Percentiles rank a stretch among this genome's conserved stretches.
Evolutionary conservation across 2,329 filamentous ascomycete genomes (phyloP).

Genomic region (Penicillium sp.): DNA sequence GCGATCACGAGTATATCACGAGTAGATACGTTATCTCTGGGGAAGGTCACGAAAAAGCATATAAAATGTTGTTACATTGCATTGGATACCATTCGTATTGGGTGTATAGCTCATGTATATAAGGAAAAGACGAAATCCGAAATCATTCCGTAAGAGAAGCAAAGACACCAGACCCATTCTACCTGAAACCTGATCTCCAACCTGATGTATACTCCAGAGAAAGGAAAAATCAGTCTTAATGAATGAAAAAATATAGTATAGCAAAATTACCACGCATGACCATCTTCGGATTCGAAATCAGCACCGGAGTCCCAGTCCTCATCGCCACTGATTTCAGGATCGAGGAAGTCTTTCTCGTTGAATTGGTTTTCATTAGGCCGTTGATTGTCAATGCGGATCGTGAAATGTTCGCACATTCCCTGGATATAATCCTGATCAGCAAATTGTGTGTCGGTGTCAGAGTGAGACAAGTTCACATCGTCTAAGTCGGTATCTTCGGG

Average conservation of each 20-base stretch:
- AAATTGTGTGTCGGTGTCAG: neutral
- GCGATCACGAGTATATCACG: slow-evolving; percentile 14
- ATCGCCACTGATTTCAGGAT: slow-evolving; percentile 60
- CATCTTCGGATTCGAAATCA: slow-evolving; percentile 30
- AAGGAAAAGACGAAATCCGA: neutral
- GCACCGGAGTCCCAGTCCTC: slow-evolving; percentile 59
- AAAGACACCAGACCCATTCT: neutral
- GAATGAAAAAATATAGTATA: neutral
- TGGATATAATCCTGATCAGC: slow-evolving; percentile 40
- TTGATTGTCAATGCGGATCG: slow-evolving; percentile 62
- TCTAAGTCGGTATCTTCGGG: slow-evolving; percentile 23
- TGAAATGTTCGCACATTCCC: slow-evolving; percentile 59
- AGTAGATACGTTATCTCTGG: slow-evolving; percentile 2
- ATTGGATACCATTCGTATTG: neutral
- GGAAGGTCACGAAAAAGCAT: neutral
- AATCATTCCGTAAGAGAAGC: neutral
- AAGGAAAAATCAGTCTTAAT: neutral
- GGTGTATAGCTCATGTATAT: neutral
- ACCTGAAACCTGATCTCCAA: neutral
- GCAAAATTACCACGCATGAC: slow-evolving; percentile 25
- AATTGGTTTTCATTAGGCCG: slow-evolving; percentile 60
- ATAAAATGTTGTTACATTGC: neutral
- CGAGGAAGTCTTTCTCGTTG: slow-evolving; percentile 60
- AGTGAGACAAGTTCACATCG: neutral
- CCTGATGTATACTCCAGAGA: neutral